Evolutionary conservation across 495 filamentous ascomycete genomes (phyloP).

Genomic region (Aspergillus bridgeri): DNA sequence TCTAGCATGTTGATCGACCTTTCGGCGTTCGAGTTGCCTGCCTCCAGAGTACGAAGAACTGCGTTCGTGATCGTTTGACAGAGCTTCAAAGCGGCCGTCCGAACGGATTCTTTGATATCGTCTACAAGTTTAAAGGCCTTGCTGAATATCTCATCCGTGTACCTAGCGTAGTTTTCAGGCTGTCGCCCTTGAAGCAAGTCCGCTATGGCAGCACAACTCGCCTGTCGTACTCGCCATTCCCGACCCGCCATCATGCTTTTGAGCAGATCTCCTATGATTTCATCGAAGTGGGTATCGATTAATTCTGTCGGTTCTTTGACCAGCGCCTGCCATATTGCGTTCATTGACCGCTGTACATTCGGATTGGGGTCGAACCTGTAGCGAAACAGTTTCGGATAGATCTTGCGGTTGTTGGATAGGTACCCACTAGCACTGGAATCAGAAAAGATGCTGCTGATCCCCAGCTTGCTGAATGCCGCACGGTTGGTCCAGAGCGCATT

Average conservation of each 20-base stretch:
- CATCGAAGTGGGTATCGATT: conserved; percentile 72
- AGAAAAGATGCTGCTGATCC: conserved; percentile 85
- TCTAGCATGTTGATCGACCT: conserved; percentile 71
- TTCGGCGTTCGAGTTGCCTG: conserved; percentile 65
- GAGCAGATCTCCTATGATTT: conserved; percentile 81
- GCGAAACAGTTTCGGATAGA: conserved; percentile 90
- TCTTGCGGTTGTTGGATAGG: conserved; percentile 74
- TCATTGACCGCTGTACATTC: conserved; percentile 91
- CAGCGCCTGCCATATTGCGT: conserved; percentile 90
- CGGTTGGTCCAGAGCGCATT: conserved; percentile 94
- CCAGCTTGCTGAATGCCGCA: conserved; percentile 91
- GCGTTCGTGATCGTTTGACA: conserved; percentile 78
- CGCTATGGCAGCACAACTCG: conserved; percentile 83
- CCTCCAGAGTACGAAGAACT: conserved; percentile 80
- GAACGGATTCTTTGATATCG: conserved; percentile 90
- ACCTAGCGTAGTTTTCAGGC: conserved; percentile 74
- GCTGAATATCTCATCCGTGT: conserved; percentile 80
- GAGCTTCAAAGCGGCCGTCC: conserved; percentile 72
- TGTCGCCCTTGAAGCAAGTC: conserved; percentile 77
- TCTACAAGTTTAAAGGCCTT: conserved; percentile 78
- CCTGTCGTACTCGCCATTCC: conserved; percentile 90
- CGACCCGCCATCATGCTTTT: conserved; percentile 73
- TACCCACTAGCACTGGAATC: conserved; percentile 74
- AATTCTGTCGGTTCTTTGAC: conserved; percentile 77
- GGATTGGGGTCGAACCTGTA: conserved; percentile 94